phyloP scores from a whole-genome alignment of 2,329 filamentous ascomycete genomes.

The Colletotrichum sp. region DNA sequence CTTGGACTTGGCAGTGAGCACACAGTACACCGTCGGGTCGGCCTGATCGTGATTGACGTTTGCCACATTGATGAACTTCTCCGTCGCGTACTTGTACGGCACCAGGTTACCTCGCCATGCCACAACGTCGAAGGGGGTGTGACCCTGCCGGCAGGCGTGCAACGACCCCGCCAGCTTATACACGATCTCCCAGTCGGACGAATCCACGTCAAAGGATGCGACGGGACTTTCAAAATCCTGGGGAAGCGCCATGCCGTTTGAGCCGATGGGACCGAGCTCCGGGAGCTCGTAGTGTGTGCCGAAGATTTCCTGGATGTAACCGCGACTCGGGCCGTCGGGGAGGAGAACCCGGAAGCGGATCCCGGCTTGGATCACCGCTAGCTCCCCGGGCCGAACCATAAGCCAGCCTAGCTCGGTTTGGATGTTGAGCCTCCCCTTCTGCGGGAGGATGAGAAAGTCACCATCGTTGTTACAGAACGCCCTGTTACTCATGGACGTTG shows the following conservation, averaged over 20 bases:
- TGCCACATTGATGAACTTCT: constrained; percentile 63
- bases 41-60: constrained; percentile 62
- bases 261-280: constrained; percentile 68
- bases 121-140: neutral
- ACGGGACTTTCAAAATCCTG: constrained; percentile 68
- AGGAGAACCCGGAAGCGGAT: constrained; percentile 65
- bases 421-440: constrained; percentile 68
- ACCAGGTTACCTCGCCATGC: constrained; percentile 59
- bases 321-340: constrained; percentile 59
- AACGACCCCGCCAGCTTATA: constrained; percentile 55
- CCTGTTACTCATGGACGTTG: constrained; percentile 46
- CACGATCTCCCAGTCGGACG: neutral
- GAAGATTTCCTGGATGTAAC: constrained; percentile 67
- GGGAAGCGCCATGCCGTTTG: constrained; percentile 43
- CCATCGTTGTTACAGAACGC: constrained; percentile 63
- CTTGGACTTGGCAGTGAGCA: constrained; percentile 61
- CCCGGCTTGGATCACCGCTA: constrained; percentile 46
- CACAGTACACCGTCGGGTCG: constrained; percentile 66
- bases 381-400: constrained; percentile 66
- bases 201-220: constrained; percentile 27
- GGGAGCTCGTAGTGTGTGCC: constrained; percentile 65
- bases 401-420: constrained; percentile 44
- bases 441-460: constrained; percentile 67
- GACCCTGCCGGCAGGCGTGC: constrained; percentile 63
- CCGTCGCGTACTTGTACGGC: constrained; percentile 49